These are phyloP conservation scores for Populus tremula DNA, from an alignment of 345 rosid species.

Conservation along the genomic window DNA sequence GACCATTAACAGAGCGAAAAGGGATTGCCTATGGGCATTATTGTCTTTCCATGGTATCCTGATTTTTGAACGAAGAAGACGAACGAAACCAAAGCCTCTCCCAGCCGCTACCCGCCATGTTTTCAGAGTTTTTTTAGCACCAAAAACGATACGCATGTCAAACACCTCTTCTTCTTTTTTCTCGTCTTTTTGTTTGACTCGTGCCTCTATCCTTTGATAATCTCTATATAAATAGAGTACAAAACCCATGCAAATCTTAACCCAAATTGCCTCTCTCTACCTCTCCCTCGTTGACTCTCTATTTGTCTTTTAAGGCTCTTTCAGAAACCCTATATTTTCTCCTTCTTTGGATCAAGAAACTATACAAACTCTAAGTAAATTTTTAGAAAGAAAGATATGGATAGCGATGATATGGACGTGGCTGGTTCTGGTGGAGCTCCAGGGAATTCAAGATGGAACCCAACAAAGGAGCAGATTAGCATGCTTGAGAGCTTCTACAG, in stretches of 20 bases:
- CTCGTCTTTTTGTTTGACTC: background rate
- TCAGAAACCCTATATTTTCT: conserved; percentile 8
- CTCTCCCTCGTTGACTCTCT: background rate
- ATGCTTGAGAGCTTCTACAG: conserved; percentile 65
- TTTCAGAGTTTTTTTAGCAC: conserved; percentile 82
- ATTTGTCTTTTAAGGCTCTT: background rate
- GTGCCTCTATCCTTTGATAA: background rate
- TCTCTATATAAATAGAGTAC: background rate
- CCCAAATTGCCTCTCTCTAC: background rate
- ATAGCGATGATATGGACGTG: conserved; percentile 13
- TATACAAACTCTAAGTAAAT: background rate
- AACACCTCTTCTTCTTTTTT: conserved; percentile 9
- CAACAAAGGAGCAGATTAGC: conserved; percentile 80
- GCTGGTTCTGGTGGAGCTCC: conserved; percentile 20
- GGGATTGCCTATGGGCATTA: background rate
- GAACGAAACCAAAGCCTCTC: conserved; percentile 12
- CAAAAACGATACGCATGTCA: conserved; percentile 91
- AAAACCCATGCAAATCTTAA: background rate
- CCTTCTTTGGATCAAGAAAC: background rate
- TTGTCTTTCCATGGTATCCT: conserved; percentile 17
- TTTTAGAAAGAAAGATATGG: conserved; percentile 14
- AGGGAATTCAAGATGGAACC: conserved; percentile 76
- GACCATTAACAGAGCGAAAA: background rate
- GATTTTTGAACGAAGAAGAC: conserved; percentile 14
- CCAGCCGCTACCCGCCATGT: conserved; percentile 78